Evolutionary conservation across 495 filamentous ascomycete genomes (phyloP).

Genomic region (Ramalina intermedia): DNA sequence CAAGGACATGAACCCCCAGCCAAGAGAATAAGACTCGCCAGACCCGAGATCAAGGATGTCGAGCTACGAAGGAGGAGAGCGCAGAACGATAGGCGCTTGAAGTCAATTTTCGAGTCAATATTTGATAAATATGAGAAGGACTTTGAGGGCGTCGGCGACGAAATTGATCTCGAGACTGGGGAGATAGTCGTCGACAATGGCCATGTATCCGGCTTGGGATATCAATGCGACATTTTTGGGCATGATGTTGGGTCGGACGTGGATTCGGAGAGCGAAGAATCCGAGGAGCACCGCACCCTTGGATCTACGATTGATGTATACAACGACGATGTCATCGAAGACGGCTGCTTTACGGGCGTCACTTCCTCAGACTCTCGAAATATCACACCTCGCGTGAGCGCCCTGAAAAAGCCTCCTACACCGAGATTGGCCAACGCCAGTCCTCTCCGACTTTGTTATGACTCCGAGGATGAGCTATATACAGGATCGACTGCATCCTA

Average conservation of each 20-base stretch:
- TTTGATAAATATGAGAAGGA: conserved; percentile 78
- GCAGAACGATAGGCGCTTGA: conserved; percentile 50
- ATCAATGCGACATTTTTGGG: conserved; percentile 28
- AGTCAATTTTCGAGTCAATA: conserved; percentile 70
- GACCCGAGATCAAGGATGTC: conserved; percentile 29
- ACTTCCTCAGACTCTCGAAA: no score
- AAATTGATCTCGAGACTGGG: conserved; percentile 65
- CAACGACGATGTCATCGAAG: neutral
- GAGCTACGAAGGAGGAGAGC: conserved; percentile 43
- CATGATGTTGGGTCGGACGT: neutral
- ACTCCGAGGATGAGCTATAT: neutral
- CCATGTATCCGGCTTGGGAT: conserved; percentile 47
- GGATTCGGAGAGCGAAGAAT: neutral
- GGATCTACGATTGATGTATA: neutral
- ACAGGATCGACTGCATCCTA: neutral
- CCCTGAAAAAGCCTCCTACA: no score
- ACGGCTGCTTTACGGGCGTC: neutral
- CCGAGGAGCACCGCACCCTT: neutral
- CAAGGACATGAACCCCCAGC: conserved; percentile 36
- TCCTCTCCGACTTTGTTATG: neutral
- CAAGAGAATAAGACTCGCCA: conserved; percentile 41
- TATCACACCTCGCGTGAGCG: no score
- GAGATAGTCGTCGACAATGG: conserved; percentile 78
- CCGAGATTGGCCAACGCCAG: no score
- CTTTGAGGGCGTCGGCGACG: conserved; percentile 67